Base-by-base conservation (phyloP, 495 filamentous ascomycete species). In the Lasiosphaeris hirsuta region DNA sequence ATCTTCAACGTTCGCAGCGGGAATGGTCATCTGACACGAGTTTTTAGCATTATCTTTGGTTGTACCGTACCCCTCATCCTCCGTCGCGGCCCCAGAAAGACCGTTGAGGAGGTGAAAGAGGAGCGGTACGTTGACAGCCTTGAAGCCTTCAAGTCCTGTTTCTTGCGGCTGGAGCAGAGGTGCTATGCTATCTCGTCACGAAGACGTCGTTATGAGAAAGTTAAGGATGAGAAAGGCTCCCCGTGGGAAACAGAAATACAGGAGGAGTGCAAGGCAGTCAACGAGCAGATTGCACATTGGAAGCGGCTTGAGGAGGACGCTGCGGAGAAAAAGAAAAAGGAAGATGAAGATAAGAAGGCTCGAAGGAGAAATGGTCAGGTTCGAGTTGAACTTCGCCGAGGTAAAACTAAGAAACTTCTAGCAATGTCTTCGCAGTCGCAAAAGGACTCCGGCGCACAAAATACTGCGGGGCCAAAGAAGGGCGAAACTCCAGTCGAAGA, bases 31-130 rank as follows among this genome's bases (percentile, higher is more conserved):
- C n/a, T n/a, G n/a, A n/a, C n/a, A n/a, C n/a, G n/a, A n/a, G n/a
- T n/a, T n/a, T n/a, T n/a, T n/a, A n/a, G n/a, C 46, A 74, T 77
- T 36, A 51, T 78, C 1, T 75, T 64, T 48, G 75, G 75, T 1
- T 76, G 72, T 48, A 76, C 71, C 40, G 75, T 77, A 0, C 75
- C 75, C 8, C 71, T 77, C 4, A 69, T 73, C 18, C 62, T 78
- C 10, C 18, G 46, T 2, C 33, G 46, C 30, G n/a, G 18, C 23
- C 35, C 47, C n/a, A n/a, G n/a, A 7, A 43, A 10, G 10, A 40
- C 13, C 11, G 7, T 35, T 30, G 23, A 45, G 8, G 30, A 48
- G 14, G 17, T n/a, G n/a, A n/a, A n/a, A n/a, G n/a, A n/a, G n/a
- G n/a, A n/a, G n/a, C n/a, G n/a, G n/a, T n/a, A n/a, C n/a, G n/a